phyloP scores from a whole-genome alignment of 2,329 filamentous ascomycete genomes.

The Curvularia sp. region DNA sequence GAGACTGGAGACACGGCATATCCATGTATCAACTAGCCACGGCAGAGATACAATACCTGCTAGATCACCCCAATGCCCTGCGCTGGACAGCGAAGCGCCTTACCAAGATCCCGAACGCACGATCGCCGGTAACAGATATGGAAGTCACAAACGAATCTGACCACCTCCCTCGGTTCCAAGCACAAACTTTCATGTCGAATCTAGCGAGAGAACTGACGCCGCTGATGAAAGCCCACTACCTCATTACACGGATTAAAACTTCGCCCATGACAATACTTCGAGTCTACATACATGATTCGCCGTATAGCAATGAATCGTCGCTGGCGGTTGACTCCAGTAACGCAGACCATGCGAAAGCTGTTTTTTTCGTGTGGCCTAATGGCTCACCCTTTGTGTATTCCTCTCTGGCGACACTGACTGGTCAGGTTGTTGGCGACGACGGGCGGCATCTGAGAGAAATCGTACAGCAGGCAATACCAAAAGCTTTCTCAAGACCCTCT shows the following conservation, averaged over 20 bases:
- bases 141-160: constrained; percentile 51
- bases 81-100: constrained; percentile 64
- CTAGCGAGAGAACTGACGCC: constrained; percentile 78
- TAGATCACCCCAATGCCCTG: constrained; percentile 60
- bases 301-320: constrained; percentile 68
- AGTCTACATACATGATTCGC: constrained; percentile 80
- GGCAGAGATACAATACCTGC: constrained; percentile 61
- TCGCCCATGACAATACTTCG: constrained; percentile 77
- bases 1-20: constrained; percentile 64
- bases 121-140: constrained; percentile 38
- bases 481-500: constrained; percentile 77
- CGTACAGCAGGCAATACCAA: constrained; percentile 80
- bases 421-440: constrained; percentile 46
- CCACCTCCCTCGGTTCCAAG: constrained; percentile 74
- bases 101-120: constrained; percentile 41
- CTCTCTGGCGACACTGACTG: constrained; percentile 56
- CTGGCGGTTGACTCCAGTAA: constrained; percentile 41
- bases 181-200: constrained; percentile 78
- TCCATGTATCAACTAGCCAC: constrained; percentile 64
- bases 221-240: constrained; percentile 83
- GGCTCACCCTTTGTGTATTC: constrained; percentile 78
- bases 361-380: constrained; percentile 84
- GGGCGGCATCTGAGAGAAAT: constrained; percentile 69
- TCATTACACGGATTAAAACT: constrained; percentile 73
- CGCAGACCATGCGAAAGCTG: constrained; percentile 70